Evolutionary conservation across 164 flowering plant genomes (phyloP).

Genomic region (Nymphaea thermarum): DNA sequence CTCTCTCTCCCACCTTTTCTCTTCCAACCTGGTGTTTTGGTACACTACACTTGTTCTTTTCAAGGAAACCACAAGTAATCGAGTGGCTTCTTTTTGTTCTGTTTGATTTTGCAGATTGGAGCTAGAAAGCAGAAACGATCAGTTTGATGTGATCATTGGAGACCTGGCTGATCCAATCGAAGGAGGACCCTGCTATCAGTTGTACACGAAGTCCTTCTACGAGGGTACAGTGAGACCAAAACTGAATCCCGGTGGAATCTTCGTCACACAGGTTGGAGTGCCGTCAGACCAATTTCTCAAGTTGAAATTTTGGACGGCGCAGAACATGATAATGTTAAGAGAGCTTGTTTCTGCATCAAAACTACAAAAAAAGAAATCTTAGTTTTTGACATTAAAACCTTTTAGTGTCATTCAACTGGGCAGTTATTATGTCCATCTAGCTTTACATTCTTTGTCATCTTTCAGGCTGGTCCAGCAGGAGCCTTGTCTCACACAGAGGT

Average conservation of each 20-base stretch:
- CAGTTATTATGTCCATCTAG: too few relatives aligned
- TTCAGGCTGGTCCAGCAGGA: slow-evolving; percentile 95
- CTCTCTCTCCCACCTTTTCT: too few relatives aligned
- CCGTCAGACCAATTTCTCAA: neutral
- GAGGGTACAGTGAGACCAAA: slow-evolving; percentile 60
- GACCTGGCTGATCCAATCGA: slow-evolving; percentile 92
- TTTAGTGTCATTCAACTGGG: too few relatives aligned
- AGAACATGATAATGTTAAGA: neutral
- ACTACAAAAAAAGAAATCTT: too few relatives aligned
- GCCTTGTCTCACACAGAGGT: slow-evolving; percentile 81
- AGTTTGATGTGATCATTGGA: slow-evolving; percentile 78
- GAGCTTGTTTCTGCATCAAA: too few relatives aligned
- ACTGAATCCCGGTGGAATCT: slow-evolving; percentile 60
- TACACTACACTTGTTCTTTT: too few relatives aligned
- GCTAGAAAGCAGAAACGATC: slow-evolving; percentile 44
- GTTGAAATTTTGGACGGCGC: neutral
- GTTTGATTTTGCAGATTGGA: slow-evolving; percentile 43
- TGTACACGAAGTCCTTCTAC: slow-evolving; percentile 90
- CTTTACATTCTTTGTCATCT: neutral
- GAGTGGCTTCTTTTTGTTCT: too few relatives aligned
- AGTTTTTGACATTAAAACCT: too few relatives aligned
- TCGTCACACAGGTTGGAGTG: slow-evolving; percentile 70
- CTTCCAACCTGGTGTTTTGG: too few relatives aligned
- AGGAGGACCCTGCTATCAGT: slow-evolving; percentile 94
- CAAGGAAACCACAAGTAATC: too few relatives aligned